A percentile compares a stretch with the other conserved stretches of the same genome.
phyloP scores from a whole-genome alignment of 2,329 filamentous ascomycete species.

The Cadophora luteo-olivacea region DNA sequence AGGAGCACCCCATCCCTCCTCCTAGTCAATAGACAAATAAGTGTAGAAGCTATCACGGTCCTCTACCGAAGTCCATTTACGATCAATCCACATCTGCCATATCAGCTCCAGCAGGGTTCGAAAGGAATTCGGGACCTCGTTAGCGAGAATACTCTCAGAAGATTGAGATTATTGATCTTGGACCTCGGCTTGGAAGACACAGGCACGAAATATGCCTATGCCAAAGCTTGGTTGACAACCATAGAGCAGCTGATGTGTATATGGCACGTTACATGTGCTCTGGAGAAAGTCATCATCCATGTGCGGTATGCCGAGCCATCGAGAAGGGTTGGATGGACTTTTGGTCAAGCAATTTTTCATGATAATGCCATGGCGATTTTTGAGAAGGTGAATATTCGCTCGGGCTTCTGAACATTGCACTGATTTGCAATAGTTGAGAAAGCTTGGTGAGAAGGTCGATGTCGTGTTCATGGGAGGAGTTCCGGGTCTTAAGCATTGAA shows the following conservation, averaged over 20 bases:
- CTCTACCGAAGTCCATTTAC: slow-evolving; percentile 42
- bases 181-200: slow-evolving; percentile 27
- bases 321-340: neutral
- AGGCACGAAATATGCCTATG: neutral
- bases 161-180: slow-evolving; percentile 30
- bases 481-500: neutral
- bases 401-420: neutral
- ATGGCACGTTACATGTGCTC: slow-evolving; percentile 23
- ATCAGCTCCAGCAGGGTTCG: slow-evolving; percentile 20
- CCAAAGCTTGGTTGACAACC: slow-evolving; percentile 22
- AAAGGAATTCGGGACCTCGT: slow-evolving; percentile 36
- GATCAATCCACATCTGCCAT: slow-evolving; percentile 33
- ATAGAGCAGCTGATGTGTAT: slow-evolving; percentile 33
- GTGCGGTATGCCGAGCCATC: slow-evolving; percentile 20
- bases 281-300: slow-evolving; percentile 26
- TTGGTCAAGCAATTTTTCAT: neutral
- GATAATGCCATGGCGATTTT: neutral
- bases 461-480: neutral
- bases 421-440: neutral
- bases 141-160: slow-evolving; percentile 29
- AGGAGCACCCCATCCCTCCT: slow-evolving; percentile 43
- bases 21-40: slow-evolving; percentile 46
- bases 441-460: neutral
- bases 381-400: neutral
- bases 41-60: slow-evolving; percentile 40